phyloP scores from a whole-genome alignment of 2,329 filamentous ascomycete genomes.

The Microdochium nivale region DNA sequence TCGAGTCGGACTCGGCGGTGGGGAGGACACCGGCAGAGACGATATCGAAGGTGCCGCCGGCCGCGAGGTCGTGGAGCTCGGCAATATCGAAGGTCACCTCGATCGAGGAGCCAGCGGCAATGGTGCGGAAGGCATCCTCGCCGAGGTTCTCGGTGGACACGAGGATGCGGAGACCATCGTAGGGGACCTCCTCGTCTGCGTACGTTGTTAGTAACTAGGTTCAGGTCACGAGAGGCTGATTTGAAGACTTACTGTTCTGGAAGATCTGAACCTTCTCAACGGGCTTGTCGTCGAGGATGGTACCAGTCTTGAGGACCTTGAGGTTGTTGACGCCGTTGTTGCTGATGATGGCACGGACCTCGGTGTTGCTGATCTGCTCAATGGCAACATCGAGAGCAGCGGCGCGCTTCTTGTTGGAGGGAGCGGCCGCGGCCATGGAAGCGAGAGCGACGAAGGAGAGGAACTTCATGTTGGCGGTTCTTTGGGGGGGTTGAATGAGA shows the following conservation, averaged over 20 bases:
- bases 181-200: conserved; percentile 33
- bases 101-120: conserved; percentile 39
- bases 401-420: conserved; percentile 2
- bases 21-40: conserved; percentile 47
- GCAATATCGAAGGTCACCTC: conserved; percentile 46
- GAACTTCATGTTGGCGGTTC: conserved; percentile 11
- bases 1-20: conserved; percentile 41
- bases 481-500: neutral
- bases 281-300: conserved; percentile 40
- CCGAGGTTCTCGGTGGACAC: conserved; percentile 33
- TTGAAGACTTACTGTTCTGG: conserved; percentile 30
- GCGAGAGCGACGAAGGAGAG: conserved; percentile 2
- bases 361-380: conserved; percentile 40
- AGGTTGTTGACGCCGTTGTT: conserved; percentile 40
- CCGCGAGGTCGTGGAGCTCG: conserved; percentile 41
- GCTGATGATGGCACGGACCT: conserved; percentile 42
- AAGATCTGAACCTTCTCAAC: conserved; percentile 45
- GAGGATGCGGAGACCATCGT: conserved; percentile 44
- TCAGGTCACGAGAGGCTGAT: neutral
- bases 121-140: conserved; percentile 39
- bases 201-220: neutral
- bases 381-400: conserved; percentile 34
- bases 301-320: conserved; percentile 44
- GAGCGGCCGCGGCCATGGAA: conserved; percentile 1
- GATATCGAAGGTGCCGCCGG: conserved; percentile 47